Evolutionary conservation across 495 filamentous ascomycete species (phyloP).

Genomic region (Copromyces sp.): DNA sequence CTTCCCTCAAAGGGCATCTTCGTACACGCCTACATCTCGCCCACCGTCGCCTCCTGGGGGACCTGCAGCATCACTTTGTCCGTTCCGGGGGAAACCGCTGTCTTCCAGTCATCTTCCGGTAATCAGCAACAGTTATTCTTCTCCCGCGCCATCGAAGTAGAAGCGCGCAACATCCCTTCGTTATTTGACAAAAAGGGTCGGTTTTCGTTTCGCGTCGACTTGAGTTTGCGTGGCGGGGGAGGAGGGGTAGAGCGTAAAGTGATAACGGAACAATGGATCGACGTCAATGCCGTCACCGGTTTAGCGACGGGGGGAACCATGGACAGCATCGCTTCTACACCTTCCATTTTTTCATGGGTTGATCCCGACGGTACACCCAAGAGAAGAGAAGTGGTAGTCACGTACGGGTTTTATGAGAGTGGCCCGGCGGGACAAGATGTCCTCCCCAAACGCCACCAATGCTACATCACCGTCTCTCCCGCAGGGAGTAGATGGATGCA

Average conservation of each 20-base stretch:
- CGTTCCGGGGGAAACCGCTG: not conserved
- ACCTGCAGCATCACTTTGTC: not conserved
- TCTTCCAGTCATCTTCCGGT: not conserved
- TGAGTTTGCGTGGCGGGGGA: constrained; percentile 8
- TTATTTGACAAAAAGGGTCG: constrained; percentile 36
- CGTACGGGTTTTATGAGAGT: constrained; percentile 44
- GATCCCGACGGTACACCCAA: constrained; percentile 5
- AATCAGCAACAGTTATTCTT: not conserved
- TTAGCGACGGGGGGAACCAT: constrained; percentile 36
- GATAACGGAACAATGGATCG: constrained; percentile 26
- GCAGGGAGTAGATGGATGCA: constrained; percentile 39
- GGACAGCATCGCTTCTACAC: constrained; percentile 34
- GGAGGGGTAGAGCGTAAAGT: too few species aligned
- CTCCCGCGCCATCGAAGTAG: constrained; percentile 34
- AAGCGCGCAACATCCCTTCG: constrained; percentile 30
- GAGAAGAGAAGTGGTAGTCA: constrained; percentile 21
- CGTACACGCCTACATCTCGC: not conserved
- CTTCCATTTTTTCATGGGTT: constrained; percentile 27
- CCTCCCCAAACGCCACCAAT: constrained; percentile 40
- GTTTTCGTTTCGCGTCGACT: constrained; percentile 38
- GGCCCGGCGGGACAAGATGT: constrained; percentile 30
- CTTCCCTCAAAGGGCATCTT: not conserved
- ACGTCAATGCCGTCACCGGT: constrained; percentile 42
- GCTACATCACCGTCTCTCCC: constrained; percentile 39
- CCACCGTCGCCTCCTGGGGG: not conserved